Base-by-base conservation (phyloP, 169 alveolate species). In the Plasmodium yoelii region DNA sequence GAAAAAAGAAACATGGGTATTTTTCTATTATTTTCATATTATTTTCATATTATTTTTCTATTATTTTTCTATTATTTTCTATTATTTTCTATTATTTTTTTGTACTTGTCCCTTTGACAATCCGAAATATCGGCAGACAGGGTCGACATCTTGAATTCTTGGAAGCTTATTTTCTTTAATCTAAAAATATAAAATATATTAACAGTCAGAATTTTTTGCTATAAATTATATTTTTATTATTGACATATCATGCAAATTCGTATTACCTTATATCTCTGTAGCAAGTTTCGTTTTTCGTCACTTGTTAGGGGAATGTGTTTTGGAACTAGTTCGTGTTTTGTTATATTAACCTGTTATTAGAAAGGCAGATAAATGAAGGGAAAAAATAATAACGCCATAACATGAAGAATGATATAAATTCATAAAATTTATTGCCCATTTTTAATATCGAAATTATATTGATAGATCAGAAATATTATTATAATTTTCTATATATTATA, bases 311-410 rank as follows among this genome's bases (percentile, higher is more conserved):
- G 97, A 67, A 97, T 94, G 90, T 98, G 99, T 92, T 95, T 95
- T 26, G 99, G 99, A 59, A 98, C 99, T 71, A 98, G 94, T 88
- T 98, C 99, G 77, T 98, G 99, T 88, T 97, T 96, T 1, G 99
- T 98, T 72, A 98, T 98, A 93, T 98, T 98, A 61, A 97, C 99
- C 87, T 95, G 88, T 9, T 34, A 34, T 34, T 34, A 93, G 77
- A 53, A 13, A 2, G 55, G 18, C 15, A 39, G 61, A 77, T 68
- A 6, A 26, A 34, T 68, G 42, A 24, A 28, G 60, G 15, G 63
- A 22, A 51, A 3, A 44, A 24, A n/a, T 59, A 28, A 82, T 8
- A 39, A 57, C 72, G 12, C 73, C 12, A 18, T 26, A 56, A 55
- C 44, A 69, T 7, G 39, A 42, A 77, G 1, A 15, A 15, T 13